Conservation (phyloP, 129 eudicot species). For the Lactuca sativa region DNA sequence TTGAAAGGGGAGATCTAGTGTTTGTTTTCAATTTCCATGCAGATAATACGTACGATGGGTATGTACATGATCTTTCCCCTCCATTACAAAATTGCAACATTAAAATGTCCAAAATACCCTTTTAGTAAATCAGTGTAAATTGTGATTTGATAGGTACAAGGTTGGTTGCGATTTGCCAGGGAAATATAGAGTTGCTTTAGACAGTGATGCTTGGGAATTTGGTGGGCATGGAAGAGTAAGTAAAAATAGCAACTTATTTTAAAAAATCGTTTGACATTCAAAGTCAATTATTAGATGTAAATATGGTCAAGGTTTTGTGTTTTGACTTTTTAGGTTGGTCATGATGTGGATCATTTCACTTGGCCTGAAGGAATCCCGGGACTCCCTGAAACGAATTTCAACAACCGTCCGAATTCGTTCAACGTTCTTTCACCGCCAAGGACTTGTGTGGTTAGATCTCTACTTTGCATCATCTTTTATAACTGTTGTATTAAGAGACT, state of each 20-base stretch:
- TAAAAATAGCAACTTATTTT: neutral
- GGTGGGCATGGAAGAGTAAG: slow-evolving; percentile 99
- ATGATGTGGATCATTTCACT: slow-evolving; percentile 87
- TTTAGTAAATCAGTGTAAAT: neutral
- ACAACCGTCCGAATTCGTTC: slow-evolving; percentile 95
- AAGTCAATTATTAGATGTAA: neutral
- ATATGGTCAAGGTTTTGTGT: neutral
- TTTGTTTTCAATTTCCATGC: slow-evolving; percentile 94
- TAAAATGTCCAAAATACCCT: slow-evolving; percentile 2
- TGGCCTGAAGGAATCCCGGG: slow-evolving; percentile 93
- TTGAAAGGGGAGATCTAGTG: slow-evolving; percentile 95
- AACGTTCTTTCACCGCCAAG: slow-evolving; percentile 92
- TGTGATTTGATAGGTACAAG: slow-evolving; percentile 61
- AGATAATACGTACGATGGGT: slow-evolving; percentile 86
- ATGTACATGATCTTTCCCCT: slow-evolving; percentile 13
- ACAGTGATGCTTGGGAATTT: slow-evolving; percentile 90
- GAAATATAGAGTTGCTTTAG: slow-evolving; percentile 91
- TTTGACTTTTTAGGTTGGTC: slow-evolving; percentile 68
- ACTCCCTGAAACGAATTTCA: slow-evolving; percentile 92
- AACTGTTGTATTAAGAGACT: neutral
- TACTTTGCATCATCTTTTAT: neutral
- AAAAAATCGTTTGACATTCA: neutral
- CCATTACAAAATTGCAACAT: slow-evolving; percentile 2
- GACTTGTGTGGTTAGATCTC: slow-evolving; percentile 77
- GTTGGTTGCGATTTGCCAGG: slow-evolving; percentile 98